Conservation (phyloP, 2,329 filamentous ascomycete species). For the Chrysosporium queenslandicum region DNA sequence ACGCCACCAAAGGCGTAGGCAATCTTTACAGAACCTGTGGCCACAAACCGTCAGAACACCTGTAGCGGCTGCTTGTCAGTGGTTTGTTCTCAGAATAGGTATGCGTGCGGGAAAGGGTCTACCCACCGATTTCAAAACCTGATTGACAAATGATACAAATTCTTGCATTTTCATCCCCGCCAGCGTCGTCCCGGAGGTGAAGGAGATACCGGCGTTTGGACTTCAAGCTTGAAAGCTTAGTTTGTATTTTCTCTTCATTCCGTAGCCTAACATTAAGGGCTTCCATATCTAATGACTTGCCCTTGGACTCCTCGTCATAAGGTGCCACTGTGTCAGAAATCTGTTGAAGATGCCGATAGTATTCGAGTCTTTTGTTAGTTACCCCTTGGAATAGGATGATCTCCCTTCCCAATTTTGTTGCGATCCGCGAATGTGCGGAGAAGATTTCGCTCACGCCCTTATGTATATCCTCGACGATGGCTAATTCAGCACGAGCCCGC, state of each 20-base stretch:
- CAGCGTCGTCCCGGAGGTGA: constrained; percentile 53
- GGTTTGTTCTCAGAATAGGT: neutral
- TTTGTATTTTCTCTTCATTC: constrained; percentile 45
- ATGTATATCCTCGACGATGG: constrained; percentile 55
- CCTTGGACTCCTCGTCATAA: constrained; percentile 53
- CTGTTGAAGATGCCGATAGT: constrained; percentile 78
- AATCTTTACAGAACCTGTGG: constrained; percentile 85
- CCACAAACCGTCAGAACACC: constrained; percentile 63
- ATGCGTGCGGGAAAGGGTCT: neutral
- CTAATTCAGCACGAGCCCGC: constrained; percentile 53
- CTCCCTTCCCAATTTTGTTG: constrained; percentile 50
- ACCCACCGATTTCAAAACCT: constrained; percentile 63
- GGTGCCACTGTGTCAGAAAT: constrained; percentile 81
- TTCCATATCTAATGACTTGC: constrained; percentile 45
- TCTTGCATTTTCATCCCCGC: constrained; percentile 49
- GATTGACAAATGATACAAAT: constrained; percentile 81
- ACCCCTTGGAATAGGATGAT: constrained; percentile 63
- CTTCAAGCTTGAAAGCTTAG: constrained; percentile 52
- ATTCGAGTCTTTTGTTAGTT: constrained; percentile 80
- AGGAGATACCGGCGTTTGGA: constrained; percentile 67
- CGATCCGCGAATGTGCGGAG: constrained; percentile 43
- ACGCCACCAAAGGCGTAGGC: constrained; percentile 68
- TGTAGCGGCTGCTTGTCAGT: constrained; percentile 15
- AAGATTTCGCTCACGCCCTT: constrained; percentile 47
- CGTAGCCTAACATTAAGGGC: constrained; percentile 37